Evolutionary conservation across 139 green algal genomes (phyloP), one percentile per base, ranked within the genome.

Genomic region (Desmodesmus armatus): DNA sequence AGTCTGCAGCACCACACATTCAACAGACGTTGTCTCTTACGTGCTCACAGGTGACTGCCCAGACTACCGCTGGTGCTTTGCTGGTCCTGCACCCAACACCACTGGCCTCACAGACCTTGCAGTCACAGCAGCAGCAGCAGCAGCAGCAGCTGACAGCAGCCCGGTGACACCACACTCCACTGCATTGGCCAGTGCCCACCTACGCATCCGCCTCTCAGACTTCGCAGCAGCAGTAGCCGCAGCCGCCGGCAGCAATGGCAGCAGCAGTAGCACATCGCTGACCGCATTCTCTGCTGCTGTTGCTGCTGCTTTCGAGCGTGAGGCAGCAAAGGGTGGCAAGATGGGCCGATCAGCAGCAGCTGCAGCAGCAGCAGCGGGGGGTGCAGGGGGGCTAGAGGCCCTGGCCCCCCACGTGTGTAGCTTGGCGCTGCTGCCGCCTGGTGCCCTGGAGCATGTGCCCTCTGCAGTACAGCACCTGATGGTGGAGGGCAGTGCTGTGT

Each of bases 1-100:
- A n/a, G n/a, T n/a, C n/a, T n/a, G n/a, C n/a, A n/a, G n/a, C n/a
- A n/a, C n/a, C n/a, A n/a, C n/a, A n/a, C n/a, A n/a, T n/a, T n/a
- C n/a, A n/a, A n/a, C n/a, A n/a, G n/a, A n/a, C n/a, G n/a, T n/a
- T n/a, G n/a, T n/a, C n/a, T n/a, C n/a, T n/a, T 55, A 23, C 40
- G n/a, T 65, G n/a, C 40, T 4, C 21, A 11, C 60, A 82, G 35
- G 77, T 39, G 75, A 86, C 37, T 93, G 93, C 78, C 82, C 85
- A 0, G 90, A 97, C 88, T 97, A 96, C 85, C 71, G 94, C 29
- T 96, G 84, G 53, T 81, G 47, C 17, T 93, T 94, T 72, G 84
- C 90, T 27, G 43, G 69, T 21, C 31, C 63, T 11, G 55, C 76
- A 0, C 90, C 91, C 15, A 41, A 39, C 2, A 31, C 86, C 3